phyloP scores from a whole-genome alignment of 169 alveolate genomes.

The Babesia ovata region DNA sequence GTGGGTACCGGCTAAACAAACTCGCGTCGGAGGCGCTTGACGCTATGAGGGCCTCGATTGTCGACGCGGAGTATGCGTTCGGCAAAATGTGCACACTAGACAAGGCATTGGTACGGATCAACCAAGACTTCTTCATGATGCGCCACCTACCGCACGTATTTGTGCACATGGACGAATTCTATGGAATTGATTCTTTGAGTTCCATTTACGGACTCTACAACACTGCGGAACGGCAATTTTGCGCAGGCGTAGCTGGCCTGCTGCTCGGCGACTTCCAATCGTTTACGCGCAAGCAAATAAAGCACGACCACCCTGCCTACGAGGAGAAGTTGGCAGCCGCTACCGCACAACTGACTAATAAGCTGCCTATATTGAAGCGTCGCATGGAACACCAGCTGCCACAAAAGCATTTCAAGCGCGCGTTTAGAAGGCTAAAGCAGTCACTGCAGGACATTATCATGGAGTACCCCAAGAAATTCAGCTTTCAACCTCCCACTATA shows the following conservation, averaged over 20 bases:
- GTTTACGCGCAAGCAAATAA: slow-evolving; percentile 19
- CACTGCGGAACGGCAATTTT: slow-evolving; percentile 9
- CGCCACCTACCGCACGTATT: slow-evolving; percentile 19
- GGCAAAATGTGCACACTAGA: slow-evolving; percentile 2
- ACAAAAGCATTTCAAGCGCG: neutral
- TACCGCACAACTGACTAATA: neutral
- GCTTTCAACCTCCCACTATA: neutral
- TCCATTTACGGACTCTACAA: slow-evolving; percentile 4
- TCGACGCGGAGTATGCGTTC: slow-evolving; percentile 29
- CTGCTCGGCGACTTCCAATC: slow-evolving; percentile 28
- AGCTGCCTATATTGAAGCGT: slow-evolving; percentile 12
- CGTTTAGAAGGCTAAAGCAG: neutral
- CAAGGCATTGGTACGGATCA: neutral
- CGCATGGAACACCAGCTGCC: neutral
- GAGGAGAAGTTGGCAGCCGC: neutral
- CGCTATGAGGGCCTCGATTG: slow-evolving; percentile 16
- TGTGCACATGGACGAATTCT: neutral
- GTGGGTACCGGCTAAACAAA: neutral
- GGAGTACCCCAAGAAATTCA: slow-evolving; percentile 19
- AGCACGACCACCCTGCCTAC: slow-evolving; percentile 20
- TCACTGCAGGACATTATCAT: slow-evolving; percentile 4
- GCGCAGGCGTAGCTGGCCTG: slow-evolving; percentile 7
- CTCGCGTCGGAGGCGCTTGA: slow-evolving; percentile 8
- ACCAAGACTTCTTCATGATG: slow-evolving; percentile 32
- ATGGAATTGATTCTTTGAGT: neutral